Conservation (phyloP, 139 green algal genomes). For the Auxenochlorella protothecoides region DNA sequence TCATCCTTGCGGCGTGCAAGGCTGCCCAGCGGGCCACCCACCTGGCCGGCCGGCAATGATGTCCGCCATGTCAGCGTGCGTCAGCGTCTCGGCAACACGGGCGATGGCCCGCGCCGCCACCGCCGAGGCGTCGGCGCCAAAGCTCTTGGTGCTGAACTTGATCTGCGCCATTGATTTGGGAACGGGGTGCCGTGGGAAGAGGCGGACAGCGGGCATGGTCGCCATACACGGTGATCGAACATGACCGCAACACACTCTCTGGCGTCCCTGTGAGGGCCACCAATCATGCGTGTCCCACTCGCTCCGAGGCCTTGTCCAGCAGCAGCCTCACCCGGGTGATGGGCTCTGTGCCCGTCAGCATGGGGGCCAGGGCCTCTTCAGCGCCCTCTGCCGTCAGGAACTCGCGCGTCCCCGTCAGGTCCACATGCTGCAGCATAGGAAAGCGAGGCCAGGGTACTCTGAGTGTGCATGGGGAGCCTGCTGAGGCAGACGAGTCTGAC, state of each 20-base stretch:
- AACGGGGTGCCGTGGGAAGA: too few relatives aligned
- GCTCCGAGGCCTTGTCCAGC: not conserved
- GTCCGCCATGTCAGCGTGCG: slow-evolving; percentile 75
- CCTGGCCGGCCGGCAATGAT: slow-evolving; percentile 74
- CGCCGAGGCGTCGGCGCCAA: slow-evolving; percentile 62
- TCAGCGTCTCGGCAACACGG: slow-evolving; percentile 40
- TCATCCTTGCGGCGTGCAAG: too few relatives aligned
- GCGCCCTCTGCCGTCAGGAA: slow-evolving; percentile 68
- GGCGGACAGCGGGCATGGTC: too few relatives aligned
- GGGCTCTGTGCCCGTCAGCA: slow-evolving; percentile 47
- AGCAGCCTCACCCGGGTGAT: slow-evolving; percentile 43
- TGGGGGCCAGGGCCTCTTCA: slow-evolving; percentile 45
- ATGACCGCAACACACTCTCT: too few relatives aligned
- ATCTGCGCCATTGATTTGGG: slow-evolving; percentile 35
- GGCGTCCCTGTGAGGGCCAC: not conserved
- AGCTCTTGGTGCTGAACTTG: slow-evolving; percentile 82
- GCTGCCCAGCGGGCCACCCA: slow-evolving; percentile 7
- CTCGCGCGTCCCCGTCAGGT: slow-evolving; percentile 73
- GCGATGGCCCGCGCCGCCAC: slow-evolving; percentile 64
- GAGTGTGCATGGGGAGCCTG: too few relatives aligned
- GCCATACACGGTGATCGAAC: too few relatives aligned
- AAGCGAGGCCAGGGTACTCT: too few relatives aligned
- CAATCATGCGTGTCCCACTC: not conserved
- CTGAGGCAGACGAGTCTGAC: too few relatives aligned
- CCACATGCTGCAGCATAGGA: slow-evolving; percentile 28